Conservation (phyloP, 805 yeast species). For the Jamesozyma spencerorum region DNA sequence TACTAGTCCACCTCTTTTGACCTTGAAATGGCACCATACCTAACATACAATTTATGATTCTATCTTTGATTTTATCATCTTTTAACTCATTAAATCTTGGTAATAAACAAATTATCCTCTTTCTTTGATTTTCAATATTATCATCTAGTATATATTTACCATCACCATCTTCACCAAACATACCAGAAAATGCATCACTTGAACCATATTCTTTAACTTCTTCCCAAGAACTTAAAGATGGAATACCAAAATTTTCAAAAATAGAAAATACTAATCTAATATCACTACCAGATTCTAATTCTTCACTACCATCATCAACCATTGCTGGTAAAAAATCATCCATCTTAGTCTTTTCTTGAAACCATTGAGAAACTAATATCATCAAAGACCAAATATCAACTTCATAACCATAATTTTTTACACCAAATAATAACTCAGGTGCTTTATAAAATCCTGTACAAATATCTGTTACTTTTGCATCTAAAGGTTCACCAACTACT, state of each 20-base stretch:
- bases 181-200: slow-evolving; percentile 25
- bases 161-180: slow-evolving; percentile 27
- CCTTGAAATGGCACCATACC: slow-evolving; percentile 40
- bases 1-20: slow-evolving; percentile 29
- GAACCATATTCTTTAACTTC: slow-evolving; percentile 29
- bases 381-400: slow-evolving; percentile 72
- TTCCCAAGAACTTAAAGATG: slow-evolving; percentile 36
- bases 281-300: slow-evolving; percentile 38
- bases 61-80: slow-evolving; percentile 5
- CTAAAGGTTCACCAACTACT: slow-evolving; percentile 18
- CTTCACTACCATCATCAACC: slow-evolving; percentile 22
- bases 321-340: slow-evolving; percentile 19
- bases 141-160: slow-evolving; percentile 16
- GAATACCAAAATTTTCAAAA: slow-evolving; percentile 55
- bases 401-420: slow-evolving; percentile 40
- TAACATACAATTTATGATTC: slow-evolving; percentile 31
- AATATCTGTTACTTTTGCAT: slow-evolving; percentile 38
- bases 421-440: slow-evolving; percentile 64
- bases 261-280: slow-evolving; percentile 49
- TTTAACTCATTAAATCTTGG: slow-evolving; percentile 17
- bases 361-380: slow-evolving; percentile 46
- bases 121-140: slow-evolving; percentile 5
- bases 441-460: slow-evolving; percentile 65
- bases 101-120: slow-evolving; percentile 9
- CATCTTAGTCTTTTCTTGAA: slow-evolving; percentile 26